Conservation (phyloP, 768 basidiomycete species). For the Amanita phalloides region DNA sequence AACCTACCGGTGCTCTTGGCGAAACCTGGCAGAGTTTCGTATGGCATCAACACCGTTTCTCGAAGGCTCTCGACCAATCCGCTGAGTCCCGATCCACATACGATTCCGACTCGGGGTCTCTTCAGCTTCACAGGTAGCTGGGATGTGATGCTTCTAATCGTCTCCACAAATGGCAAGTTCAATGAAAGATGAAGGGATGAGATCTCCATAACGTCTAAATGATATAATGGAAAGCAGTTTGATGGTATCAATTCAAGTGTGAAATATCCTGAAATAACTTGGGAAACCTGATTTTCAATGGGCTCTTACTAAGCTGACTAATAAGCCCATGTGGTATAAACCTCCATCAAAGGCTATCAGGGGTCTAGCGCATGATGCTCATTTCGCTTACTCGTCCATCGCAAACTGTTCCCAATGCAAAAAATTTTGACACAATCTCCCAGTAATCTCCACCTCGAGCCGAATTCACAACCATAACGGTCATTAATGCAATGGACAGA, state of each 20-base stretch:
- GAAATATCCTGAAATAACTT: neutral
- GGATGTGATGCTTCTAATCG: neutral
- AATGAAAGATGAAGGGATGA: neutral
- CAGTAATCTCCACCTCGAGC: neutral
- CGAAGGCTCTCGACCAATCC: constrained; percentile 57
- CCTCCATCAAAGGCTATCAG: no score
- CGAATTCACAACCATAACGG: neutral
- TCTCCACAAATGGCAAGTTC: constrained; percentile 6
- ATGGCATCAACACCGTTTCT: constrained; percentile 50
- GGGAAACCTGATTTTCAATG: neutral
- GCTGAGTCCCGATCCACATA: constrained; percentile 80
- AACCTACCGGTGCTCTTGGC: constrained; percentile 63
- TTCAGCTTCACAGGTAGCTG: constrained; percentile 23
- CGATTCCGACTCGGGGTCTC: constrained; percentile 63
- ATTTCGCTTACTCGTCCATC: constrained; percentile 1
- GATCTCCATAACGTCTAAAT: constrained; percentile 1
- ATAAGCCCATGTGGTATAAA: no score
- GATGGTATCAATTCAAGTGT: constrained; percentile 2
- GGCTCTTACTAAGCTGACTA: neutral
- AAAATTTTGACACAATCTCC: neutral
- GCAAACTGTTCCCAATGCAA: neutral
- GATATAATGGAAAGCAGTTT: neutral
- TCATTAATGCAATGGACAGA: no score
- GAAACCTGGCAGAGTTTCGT: constrained; percentile 63
- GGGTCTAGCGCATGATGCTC: neutral